These are phyloP conservation scores for Pythium monospermum DNA, from an alignment of 352 stramenopile species.

Conservation along the genomic window DNA sequence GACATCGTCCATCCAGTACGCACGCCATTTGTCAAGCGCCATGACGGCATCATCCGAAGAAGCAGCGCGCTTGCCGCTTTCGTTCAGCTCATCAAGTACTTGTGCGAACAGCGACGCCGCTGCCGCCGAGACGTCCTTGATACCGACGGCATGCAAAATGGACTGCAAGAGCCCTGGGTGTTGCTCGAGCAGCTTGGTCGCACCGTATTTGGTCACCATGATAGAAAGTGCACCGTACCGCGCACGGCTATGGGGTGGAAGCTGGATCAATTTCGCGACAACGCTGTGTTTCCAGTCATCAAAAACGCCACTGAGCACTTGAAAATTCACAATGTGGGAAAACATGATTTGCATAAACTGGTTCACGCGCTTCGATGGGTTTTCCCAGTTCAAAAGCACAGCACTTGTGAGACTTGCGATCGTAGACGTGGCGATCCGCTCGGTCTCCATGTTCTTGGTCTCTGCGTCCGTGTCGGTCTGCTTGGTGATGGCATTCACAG, in stretches of 20 bases:
- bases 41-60: background rate
- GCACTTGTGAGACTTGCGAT: constrained; percentile 45
- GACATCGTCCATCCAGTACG: constrained; percentile 55
- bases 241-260: constrained; percentile 54
- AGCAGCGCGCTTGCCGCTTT: constrained; percentile 6
- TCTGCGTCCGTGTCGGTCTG: background rate
- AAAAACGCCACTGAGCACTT: constrained; percentile 34
- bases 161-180: constrained; percentile 48
- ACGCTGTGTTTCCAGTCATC: constrained; percentile 43
- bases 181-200: constrained; percentile 34
- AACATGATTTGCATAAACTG: constrained; percentile 86
- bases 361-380: constrained; percentile 81
- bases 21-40: constrained; percentile 34
- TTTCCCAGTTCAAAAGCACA: constrained; percentile 79
- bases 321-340: constrained; percentile 62
- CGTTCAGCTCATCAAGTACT: constrained; percentile 45
- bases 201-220: constrained; percentile 42
- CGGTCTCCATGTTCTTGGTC: no score
- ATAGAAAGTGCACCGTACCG: constrained; percentile 66
- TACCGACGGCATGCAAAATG: constrained; percentile 54
- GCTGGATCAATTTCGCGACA: constrained; percentile 43
- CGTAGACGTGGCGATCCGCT: constrained; percentile 18
- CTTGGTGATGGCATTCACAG: constrained; percentile 37
- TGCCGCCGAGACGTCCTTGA: constrained; percentile 67
- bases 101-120: constrained; percentile 69